Percentiles rank a stretch among this genome's conserved stretches.
These are phyloP conservation scores for Terana coerulea DNA, from an alignment of 768 basidiomycete species.

Conservation along the genomic window DNA sequence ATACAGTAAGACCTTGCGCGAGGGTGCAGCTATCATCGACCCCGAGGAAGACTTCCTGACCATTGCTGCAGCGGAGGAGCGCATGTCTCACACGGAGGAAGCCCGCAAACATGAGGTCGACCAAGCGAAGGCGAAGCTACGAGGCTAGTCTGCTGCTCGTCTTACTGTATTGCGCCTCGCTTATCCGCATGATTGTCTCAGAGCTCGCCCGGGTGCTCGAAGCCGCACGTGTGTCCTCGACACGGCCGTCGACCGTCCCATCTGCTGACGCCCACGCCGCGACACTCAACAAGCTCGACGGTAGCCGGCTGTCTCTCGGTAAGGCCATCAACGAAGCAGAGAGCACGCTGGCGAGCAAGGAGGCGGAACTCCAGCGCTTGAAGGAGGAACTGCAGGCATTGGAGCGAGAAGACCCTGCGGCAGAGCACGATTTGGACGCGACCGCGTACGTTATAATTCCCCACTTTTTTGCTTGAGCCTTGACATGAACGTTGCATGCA, in stretches of 20 bases:
- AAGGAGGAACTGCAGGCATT: constrained; percentile 59
- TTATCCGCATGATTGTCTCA: constrained; percentile 27
- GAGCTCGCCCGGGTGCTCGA: constrained; percentile 65
- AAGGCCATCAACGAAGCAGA: constrained; percentile 77
- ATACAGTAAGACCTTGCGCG: constrained; percentile 59
- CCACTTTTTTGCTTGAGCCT: constrained; percentile 6
- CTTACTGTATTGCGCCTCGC: neutral
- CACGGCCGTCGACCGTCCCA: constrained; percentile 65
- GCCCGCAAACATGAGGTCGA: constrained; percentile 65
- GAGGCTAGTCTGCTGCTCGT: constrained; percentile 39
- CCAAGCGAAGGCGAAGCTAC: constrained; percentile 59
- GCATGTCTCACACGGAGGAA: constrained; percentile 53
- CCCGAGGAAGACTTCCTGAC: constrained; percentile 77
- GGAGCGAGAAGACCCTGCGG: constrained; percentile 69
- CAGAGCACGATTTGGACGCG: constrained; percentile 70
- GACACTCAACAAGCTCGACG: constrained; percentile 63
- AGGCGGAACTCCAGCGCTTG: constrained; percentile 64
- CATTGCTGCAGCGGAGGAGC: constrained; percentile 71
- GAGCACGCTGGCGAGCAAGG: constrained; percentile 57
- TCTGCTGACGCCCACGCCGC: constrained; percentile 59
- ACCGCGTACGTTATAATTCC: constrained; percentile 62
- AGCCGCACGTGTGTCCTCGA: constrained; percentile 65
- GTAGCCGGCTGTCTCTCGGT: constrained; percentile 55
- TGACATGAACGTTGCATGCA: neutral
- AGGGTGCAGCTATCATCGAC: constrained; percentile 70